Evolutionary conservation across 352 stramenopile species (phyloP), one percentile per base, ranked within the genome.

Genomic region (Peronospora destructor): DNA sequence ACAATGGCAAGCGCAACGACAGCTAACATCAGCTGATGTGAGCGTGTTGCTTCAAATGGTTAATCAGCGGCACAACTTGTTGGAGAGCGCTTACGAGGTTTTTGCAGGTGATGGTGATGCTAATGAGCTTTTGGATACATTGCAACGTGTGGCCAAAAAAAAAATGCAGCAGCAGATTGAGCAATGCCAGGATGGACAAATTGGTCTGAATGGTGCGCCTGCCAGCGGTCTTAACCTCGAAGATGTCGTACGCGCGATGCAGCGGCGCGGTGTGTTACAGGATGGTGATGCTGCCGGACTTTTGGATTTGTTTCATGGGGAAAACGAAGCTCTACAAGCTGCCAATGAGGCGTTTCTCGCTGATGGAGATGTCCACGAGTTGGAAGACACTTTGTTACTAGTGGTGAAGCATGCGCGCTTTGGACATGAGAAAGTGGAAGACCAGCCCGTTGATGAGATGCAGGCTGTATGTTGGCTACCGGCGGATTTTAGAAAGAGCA

Each of bases 361-460:
- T 2, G 80, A 91, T 38, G 67, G 71, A 10, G 80, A 91, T 36
- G 66, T 87, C 9, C 77, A 77, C 19, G 80, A 91, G 40, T 58
- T 91, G 4, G 75, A 88, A 16, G 80, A 91, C 40, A 91, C 80
- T 16, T 38, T 91, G 45, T 52, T 87, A n/a, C 45, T 91, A 5
- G 74, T 91, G 12, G 77, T 91, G 16, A 91, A 91, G 49, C 80
- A 91, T 43, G 80, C 80, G 0, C 71, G 75, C 23, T 85, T 89
- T 56, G 73, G 69, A 12, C 53, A 53, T 4, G 53, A 63, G 14
- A 32, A 32, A 3, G 43, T 54, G 0, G 37, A 56, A 2, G 14
- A 10, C 6, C 21, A 52, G 4, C 14, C 49, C 1, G 19, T 55
- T 36, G 67, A 77, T 13, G 62, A 73, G 12, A 41, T 42, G 3